phyloP scores from a whole-genome alignment of 2,329 filamentous ascomycete genomes.

The Fonsecaea erecta region DNA sequence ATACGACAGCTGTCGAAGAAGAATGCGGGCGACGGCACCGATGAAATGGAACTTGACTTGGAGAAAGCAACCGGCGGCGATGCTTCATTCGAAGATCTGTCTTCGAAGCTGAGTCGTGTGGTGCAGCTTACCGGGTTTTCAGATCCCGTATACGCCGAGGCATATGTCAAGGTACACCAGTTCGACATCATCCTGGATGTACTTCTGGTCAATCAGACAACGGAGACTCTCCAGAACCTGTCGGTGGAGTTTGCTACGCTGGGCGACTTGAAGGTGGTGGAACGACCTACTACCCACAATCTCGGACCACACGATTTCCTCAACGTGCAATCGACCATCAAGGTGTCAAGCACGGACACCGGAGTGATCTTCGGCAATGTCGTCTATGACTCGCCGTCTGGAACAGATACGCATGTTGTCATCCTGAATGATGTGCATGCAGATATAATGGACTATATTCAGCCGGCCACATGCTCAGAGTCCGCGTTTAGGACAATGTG shows the following conservation, averaged over 20 bases:
- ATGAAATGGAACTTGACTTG: slow-evolving; percentile 86
- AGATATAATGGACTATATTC: slow-evolving; percentile 99
- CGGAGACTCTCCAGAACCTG: slow-evolving; percentile 93
- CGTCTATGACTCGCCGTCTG: slow-evolving; percentile 91
- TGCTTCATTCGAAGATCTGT: slow-evolving; percentile 78
- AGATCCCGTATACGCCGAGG: slow-evolving; percentile 97
- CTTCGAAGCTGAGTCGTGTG: slow-evolving; percentile 92
- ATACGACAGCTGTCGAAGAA: slow-evolving; percentile 95
- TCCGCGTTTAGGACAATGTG: slow-evolving; percentile 99
- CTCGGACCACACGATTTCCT: slow-evolving; percentile 94
- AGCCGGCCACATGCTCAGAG: slow-evolving; percentile 93
- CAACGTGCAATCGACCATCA: slow-evolving; percentile 98
- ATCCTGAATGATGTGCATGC: slow-evolving; percentile 98
- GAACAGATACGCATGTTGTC: slow-evolving; percentile 92
- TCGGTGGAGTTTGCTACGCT: slow-evolving; percentile 98
- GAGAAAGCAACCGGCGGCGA: slow-evolving; percentile 95
- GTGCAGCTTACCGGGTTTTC: slow-evolving; percentile 98
- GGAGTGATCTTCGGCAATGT: slow-evolving; percentile 99
- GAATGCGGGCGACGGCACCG: slow-evolving; percentile 76
- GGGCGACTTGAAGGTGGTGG: slow-evolving; percentile 96
- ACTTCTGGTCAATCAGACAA: slow-evolving; percentile 94
- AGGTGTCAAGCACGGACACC: slow-evolving; percentile 96
- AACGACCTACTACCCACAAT: slow-evolving; percentile 94
- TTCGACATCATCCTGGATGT: slow-evolving; percentile 98
- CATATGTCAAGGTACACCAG: slow-evolving; percentile 97